phyloP scores from a whole-genome alignment of 1,139 yeast species.

The Barnettozyma hawaiiensis region DNA sequence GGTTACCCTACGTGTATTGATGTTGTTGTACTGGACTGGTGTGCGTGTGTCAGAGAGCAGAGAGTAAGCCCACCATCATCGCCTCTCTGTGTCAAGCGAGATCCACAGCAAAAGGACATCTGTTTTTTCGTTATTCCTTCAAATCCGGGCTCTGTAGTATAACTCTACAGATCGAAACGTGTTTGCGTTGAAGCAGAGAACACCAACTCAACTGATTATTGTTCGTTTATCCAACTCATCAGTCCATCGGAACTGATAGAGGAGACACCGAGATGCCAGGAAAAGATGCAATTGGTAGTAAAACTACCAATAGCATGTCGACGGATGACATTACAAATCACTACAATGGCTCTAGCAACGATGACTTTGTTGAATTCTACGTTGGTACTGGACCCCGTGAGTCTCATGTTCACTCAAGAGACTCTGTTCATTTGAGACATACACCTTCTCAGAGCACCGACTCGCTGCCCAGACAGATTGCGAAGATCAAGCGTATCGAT shows the following conservation, averaged over 20 bases:
- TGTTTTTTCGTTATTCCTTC: neutral
- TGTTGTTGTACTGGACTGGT: too few relatives aligned
- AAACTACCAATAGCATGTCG: neutral
- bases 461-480: neutral
- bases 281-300: neutral
- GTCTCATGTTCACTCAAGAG: neutral
- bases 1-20: neutral
- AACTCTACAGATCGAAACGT: neutral
- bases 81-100: too few relatives aligned
- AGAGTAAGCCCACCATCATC: too few relatives aligned
- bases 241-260: too few relatives aligned
- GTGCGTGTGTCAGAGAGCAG: too few relatives aligned
- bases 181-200: neutral
- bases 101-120: neutral
- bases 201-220: neutral
- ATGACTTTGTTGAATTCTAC: conserved; percentile 19
- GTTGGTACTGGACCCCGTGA: conserved; percentile 18
- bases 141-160: neutral
- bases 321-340: neutral
- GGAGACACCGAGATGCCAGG: neutral
- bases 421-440: neutral
- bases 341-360: neutral
- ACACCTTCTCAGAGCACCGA: conserved; percentile 2
- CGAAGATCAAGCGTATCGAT: conserved; percentile 7
- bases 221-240: too few relatives aligned